Evolutionary conservation across 495 filamentous ascomycete species (phyloP), one percentile per base, ranked within the genome.

Genomic region (Sporormia fimetaria): DNA sequence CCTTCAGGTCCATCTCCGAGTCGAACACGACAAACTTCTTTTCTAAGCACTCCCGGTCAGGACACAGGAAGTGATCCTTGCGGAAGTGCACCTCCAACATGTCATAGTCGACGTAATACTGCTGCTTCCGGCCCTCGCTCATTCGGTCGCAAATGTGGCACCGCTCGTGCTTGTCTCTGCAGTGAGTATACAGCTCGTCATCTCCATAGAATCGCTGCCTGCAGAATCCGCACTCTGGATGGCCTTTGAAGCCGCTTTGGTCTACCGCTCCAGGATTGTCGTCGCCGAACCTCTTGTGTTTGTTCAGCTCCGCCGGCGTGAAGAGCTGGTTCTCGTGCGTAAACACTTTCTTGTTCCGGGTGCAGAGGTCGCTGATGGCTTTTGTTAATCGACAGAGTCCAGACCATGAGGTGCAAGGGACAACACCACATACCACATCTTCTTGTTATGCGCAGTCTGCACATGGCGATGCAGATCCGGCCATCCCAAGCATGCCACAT

Each of bases 21-120:
- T 81, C 83, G 46, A 99, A 99, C 1, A 95, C 92, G n/a, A 94
- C 76, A 52, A 95, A 94, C 60, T 95, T 96, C 71, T 94, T 94
- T 44, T 96, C 90, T 56, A 86, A 52, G 44, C 90, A 99, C 41
- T 94, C 87, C 43, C 67, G 65, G 42, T 99, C 88, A 1, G 69
- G 55, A 51, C 90, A 99, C 1, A 83, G 62, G 54, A 82, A 94
- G 59, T 99, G 90, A 21, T 87, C 85, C 36, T 76, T 78, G 42
- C 73, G 71, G 57, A 94, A 95, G 60, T 99, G 90, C 8, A 71
- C 60, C 51, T 88, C 84, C 0, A 99, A 65, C 0, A 78, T 70
- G 44, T 85, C 71, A 62, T 94, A 94, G 61, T 99, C 71, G 25
- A 79, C 63, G 53, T 84, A 99, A 57, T 99, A 99, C 52, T 83